Evolutionary conservation across 2,329 filamentous ascomycete genomes (phyloP), one percentile per base, ranked within the genome.

Genomic region (Cercospora berteroae): DNA sequence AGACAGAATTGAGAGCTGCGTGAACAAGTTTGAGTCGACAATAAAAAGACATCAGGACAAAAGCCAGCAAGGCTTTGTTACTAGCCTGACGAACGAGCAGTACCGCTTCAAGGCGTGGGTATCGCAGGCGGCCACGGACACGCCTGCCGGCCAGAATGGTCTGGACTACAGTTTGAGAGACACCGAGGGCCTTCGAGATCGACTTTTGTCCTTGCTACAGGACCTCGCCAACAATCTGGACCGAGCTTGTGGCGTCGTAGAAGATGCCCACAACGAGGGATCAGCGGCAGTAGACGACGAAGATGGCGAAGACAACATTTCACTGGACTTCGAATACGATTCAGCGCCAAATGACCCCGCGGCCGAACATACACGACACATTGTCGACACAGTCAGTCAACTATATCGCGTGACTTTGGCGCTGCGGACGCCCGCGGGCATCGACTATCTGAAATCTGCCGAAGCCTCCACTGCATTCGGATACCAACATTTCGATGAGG

Each of bases 381-480:
- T 74, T 10, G 33, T 66, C n/a, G 71, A 74, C 1, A 62, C 74
- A 0, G 73, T 76, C 12, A 78, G 69, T 1, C 76, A 74, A 33
- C 69, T 80, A 2, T 74, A 79, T 61, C 70, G 75, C 2, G 69
- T 80, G 1, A 78, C 76, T 1, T 76, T 77, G 68, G 64, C 74
- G 1, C 73, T 80, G 48, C 69, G 74, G n/a, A 74, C 77, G 58
- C 77, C 78, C 9, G 75, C 74, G 1, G 74, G 74, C 10, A 72
- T 75, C n/a, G 74, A 74, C 27, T 75, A 76, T 33, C 67, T 74
- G 16, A 67, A 70, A 25, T 73, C 69, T 10, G 74, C 67, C 10
- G 70, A 74, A 10, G 72, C 67, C 1, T 69, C 75, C 18, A 72
- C 77, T 57, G 74, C 58, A 4, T 31, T 44, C 10, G 23, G 23